These are phyloP conservation scores for Exophiala sideris DNA, from an alignment of 2,329 filamentous ascomycete genomes.

Conservation along the genomic window DNA sequence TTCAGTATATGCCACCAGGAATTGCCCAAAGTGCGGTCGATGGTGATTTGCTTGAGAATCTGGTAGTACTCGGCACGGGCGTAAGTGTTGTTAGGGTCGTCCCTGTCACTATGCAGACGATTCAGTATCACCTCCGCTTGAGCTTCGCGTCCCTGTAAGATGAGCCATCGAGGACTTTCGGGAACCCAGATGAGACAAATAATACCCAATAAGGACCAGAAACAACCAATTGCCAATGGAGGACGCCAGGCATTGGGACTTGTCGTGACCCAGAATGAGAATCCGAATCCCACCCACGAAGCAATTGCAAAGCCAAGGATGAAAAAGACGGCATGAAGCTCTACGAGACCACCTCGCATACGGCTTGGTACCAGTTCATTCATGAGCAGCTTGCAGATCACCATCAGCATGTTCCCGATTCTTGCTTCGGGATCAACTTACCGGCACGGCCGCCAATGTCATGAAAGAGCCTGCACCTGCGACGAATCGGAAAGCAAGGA, in stretches of 20 bases:
- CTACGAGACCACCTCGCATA: conserved; percentile 24
- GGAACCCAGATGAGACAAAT: conserved; percentile 22
- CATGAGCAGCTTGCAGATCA: conserved; percentile 16
- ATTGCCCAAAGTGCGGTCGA: conserved; percentile 22
- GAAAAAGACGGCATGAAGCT: conserved; percentile 21
- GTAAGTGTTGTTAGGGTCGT: conserved; percentile 10
- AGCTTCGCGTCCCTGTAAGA: conserved; percentile 23
- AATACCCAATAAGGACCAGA: conserved; percentile 19
- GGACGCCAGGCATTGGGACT: conserved; percentile 24
- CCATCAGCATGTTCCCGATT: too few relatives aligned
- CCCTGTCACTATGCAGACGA: conserved; percentile 14
- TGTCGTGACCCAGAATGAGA: conserved; percentile 24
- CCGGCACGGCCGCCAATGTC: conserved; percentile 20
- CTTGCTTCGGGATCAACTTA: too few relatives aligned
- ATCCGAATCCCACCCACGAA: conserved; percentile 25
- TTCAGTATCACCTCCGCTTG: conserved; percentile 22
- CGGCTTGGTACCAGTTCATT: conserved; percentile 23
- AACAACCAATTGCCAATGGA: conserved; percentile 18
- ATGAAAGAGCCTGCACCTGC: conserved; percentile 25
- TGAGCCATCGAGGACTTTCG: conserved; percentile 26
- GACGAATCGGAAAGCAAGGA: conserved; percentile 24
- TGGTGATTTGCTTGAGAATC: conserved; percentile 26
- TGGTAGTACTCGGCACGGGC: conserved; percentile 24
- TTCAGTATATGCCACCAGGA: conserved; percentile 21
- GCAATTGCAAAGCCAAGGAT: conserved; percentile 23